Conservation (phyloP, 1,139 yeast species). For the Yamadazyma sp. region DNA sequence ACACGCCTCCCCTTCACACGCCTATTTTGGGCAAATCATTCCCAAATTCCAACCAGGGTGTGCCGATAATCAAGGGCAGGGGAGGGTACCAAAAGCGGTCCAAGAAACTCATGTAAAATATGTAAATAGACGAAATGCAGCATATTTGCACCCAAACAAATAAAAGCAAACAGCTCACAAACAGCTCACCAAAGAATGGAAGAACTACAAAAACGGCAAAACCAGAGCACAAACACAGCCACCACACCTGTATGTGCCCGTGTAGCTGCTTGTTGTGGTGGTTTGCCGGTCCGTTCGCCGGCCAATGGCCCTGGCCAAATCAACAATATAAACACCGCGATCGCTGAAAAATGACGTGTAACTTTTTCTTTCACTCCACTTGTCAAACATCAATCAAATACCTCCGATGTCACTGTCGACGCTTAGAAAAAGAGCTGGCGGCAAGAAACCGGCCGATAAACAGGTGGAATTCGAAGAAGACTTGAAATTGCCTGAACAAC, state of each 20-base stretch:
- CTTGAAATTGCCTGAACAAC: constrained; percentile 9
- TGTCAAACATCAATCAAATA: neutral
- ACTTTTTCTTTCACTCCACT: constrained; percentile 3
- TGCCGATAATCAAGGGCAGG: constrained; percentile 46
- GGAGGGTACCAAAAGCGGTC: constrained; percentile 53
- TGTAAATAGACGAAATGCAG: no score
- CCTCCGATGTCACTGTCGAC: constrained; percentile 20
- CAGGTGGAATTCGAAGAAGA: constrained; percentile 2
- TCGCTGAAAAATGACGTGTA: constrained; percentile 4
- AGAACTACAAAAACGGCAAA: no score
- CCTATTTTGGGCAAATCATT: constrained; percentile 10
- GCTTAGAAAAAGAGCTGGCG: constrained; percentile 9
- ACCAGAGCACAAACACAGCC: no score
- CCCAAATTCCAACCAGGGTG: constrained; percentile 9
- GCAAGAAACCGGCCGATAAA: constrained; percentile 10
- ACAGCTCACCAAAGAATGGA: no score
- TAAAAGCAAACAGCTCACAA: no score
- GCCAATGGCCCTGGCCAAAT: no score
- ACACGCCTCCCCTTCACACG: constrained; percentile 17
- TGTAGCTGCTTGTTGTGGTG: no score
- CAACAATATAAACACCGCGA: no score
- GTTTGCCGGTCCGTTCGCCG: no score
- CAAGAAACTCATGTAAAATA: constrained; percentile 26
- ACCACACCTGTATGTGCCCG: no score
- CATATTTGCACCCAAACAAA: no score